Evolutionary conservation across 2,329 filamentous ascomycete species (phyloP), one percentile per base, ranked within the genome.

Genomic region (Rhinocladiella similis): DNA sequence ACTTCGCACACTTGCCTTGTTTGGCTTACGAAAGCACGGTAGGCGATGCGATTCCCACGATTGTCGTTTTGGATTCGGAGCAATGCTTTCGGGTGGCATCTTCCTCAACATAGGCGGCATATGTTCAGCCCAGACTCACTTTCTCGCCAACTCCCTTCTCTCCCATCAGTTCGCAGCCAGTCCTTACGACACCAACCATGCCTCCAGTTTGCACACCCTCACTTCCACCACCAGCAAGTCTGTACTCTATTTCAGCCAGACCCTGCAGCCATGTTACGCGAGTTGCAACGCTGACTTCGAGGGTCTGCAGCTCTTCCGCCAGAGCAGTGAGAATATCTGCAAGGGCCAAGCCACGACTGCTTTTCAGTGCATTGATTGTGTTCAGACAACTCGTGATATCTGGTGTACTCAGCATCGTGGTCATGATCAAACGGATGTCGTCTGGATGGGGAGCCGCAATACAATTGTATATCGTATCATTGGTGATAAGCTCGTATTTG

Each of bases 401-500:
- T 52, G 85, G 83, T 1, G 90, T 97, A 53, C 83, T 86, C 25
- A 97, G 82, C 29, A 99, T 80, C 0, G 91, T 96, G 63, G 88
- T 83, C 63, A 92, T 80, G 52, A 99, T 97, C 65, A 89, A 85
- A 63, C 84, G 82, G 68, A 97, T 91, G 66, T 96, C 93, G 20
- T 87, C 85, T 0, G 94, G 94, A 64, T 95, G 92, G 3, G 94
- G 94, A 1, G 93, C 93, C 7, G 94, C 94, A 69, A 99, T 96
- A 73, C 94, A 99, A 73, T 91, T 92, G 79, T 97, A 99, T 68
- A 99, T 97, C 6, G 86, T 87, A 18, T 90, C 91, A 70, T 96
- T 89, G 35, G 89, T 96, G 64, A 97, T 96, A 64, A 90, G 83
- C 57, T 97, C 93, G 39, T 91, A 83, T 53, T 87, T 80, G 25